phyloP scores from a whole-genome alignment of 768 basidiomycete species.

The Candolleomyces aberdarensis region DNA sequence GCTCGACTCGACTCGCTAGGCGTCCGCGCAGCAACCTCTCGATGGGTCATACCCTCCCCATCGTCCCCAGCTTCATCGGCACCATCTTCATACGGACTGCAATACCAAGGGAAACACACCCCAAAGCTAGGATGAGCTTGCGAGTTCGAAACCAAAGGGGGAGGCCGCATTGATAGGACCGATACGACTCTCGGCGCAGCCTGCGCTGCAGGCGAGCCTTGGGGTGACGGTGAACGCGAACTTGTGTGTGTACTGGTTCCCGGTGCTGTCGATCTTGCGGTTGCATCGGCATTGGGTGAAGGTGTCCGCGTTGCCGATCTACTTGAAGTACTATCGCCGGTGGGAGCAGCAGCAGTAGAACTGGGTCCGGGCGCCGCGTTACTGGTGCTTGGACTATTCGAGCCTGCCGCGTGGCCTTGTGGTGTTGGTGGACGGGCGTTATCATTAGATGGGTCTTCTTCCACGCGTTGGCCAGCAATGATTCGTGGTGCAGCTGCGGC shows the following conservation, averaged over 20 bases:
- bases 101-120: background rate
- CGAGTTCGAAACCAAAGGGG: background rate
- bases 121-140: constrained; percentile 1
- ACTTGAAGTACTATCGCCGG: background rate
- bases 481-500: too few relatives aligned
- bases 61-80: background rate
- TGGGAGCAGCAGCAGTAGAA: background rate
- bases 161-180: background rate
- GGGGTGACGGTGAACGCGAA: background rate
- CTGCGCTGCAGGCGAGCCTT: too few relatives aligned
- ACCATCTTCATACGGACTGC: background rate
- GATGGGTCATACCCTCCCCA: background rate
- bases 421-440: background rate
- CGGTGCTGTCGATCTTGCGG: background rate
- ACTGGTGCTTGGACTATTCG: background rate
- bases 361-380: background rate
- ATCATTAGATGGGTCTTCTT: too few relatives aligned
- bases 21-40: background rate
- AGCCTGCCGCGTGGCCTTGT: background rate
- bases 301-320: background rate
- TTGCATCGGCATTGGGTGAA: background rate
- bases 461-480: too few relatives aligned
- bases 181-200: background rate
- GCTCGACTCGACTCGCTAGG: background rate
- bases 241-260: background rate